Percentiles rank a stretch among this genome's conserved stretches.
Conservation (phyloP, 371 early-diverging fungal species). For the Rhizopus stolonifer region DNA sequence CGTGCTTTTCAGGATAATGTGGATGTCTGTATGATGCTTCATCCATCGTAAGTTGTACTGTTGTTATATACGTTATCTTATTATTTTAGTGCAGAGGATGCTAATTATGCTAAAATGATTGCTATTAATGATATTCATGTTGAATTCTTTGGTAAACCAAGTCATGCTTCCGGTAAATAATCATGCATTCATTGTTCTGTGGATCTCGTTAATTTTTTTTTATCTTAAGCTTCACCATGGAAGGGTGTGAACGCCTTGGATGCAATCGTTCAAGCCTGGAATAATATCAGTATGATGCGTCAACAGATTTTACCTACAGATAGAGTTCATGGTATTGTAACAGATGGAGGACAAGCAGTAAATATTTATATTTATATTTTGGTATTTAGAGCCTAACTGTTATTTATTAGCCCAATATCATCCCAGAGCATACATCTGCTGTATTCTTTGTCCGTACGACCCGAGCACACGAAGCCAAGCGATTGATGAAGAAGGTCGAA, state of each 20-base stretch:
- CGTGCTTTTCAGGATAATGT: conserved; percentile 65
- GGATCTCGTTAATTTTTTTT: neutral
- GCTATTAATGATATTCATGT: conserved; percentile 52
- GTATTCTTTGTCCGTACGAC: conserved; percentile 64
- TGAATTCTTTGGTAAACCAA: conserved; percentile 66
- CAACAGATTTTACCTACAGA: conserved; percentile 70
- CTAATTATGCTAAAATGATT: conserved; percentile 32
- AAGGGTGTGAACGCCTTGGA: conserved; percentile 72
- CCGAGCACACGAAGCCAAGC: conserved; percentile 40
- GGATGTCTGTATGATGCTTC: conserved; percentile 79
- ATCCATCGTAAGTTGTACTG: conserved; percentile 70
- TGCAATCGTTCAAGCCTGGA: conserved; percentile 63
- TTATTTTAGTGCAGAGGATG: conserved; percentile 23
- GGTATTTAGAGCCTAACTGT: too few species aligned
- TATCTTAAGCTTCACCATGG: conserved; percentile 26
- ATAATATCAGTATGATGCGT: conserved; percentile 64
- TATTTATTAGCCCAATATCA: conserved; percentile 51
- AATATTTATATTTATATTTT: conserved; percentile 16
- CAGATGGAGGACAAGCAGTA: conserved; percentile 63
- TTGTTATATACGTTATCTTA: neutral
- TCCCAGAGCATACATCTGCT: conserved; percentile 65
- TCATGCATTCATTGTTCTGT: neutral
- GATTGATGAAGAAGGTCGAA: conserved; percentile 52
- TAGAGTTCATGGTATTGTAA: conserved; percentile 74
- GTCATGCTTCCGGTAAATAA: conserved; percentile 53